These are phyloP conservation scores for Cladosporium phlei DNA, from an alignment of 2,329 filamentous ascomycete species.

Conservation along the genomic window DNA sequence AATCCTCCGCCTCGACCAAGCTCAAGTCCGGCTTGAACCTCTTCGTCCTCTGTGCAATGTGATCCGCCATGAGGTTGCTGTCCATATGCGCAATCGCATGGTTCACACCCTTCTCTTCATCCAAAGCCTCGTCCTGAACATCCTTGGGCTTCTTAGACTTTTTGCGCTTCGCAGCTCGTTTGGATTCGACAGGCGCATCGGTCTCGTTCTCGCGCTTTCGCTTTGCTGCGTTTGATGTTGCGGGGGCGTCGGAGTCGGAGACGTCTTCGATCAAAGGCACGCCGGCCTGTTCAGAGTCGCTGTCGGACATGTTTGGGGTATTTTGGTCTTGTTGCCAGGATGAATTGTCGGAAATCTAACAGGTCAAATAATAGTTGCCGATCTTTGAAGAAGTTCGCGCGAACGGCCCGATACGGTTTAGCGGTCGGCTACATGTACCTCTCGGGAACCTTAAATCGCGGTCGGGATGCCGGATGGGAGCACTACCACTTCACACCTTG, in stretches of 20 bases:
- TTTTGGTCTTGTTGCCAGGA: too few relatives aligned
- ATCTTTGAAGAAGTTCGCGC: constrained; percentile 11
- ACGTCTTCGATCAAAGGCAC: constrained; percentile 42
- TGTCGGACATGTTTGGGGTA: constrained; percentile 38
- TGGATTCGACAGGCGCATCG: constrained; percentile 31
- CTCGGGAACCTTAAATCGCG: too few relatives aligned
- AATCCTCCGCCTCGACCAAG: constrained; percentile 75
- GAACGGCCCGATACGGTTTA: constrained; percentile 3
- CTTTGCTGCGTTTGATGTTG: constrained; percentile 31
- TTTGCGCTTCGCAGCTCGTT: constrained; percentile 47
- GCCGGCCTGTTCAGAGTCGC: constrained; percentile 37
- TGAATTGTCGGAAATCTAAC: constrained; percentile 12
- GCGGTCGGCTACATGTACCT: neutral
- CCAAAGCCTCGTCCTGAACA: constrained; percentile 56
- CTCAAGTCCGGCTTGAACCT: constrained; percentile 78
- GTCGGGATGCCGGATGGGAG: too few relatives aligned
- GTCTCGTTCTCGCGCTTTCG: constrained; percentile 36
- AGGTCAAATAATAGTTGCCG: neutral
- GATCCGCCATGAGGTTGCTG: constrained; percentile 74
- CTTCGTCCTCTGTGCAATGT: constrained; percentile 73
- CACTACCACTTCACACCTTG: too few relatives aligned
- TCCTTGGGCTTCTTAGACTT: constrained; percentile 57
- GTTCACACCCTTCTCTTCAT: constrained; percentile 59
- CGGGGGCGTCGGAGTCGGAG: constrained; percentile 29
- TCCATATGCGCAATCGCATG: constrained; percentile 78